Conservation (phyloP, 225 moss, liverwort and hornwort genomes). For the Pseudisothecium myosuroides region DNA sequence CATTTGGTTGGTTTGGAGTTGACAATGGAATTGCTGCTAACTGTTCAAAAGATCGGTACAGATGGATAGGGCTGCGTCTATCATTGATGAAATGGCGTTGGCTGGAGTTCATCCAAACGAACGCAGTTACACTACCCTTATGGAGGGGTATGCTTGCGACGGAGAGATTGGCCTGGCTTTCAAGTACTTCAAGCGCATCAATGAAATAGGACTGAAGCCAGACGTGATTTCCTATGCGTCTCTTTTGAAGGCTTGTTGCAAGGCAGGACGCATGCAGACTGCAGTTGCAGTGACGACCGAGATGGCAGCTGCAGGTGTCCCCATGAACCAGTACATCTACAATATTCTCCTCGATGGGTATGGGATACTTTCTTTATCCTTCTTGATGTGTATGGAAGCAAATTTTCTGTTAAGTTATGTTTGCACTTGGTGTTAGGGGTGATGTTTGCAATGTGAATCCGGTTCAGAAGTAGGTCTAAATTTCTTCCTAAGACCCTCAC, state of each 20-base stretch:
- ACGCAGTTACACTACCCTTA: conserved; percentile 65
- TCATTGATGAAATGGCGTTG: conserved; percentile 61
- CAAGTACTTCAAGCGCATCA: conserved; percentile 72
- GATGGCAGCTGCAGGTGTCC: conserved; percentile 45
- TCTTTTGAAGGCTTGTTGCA: conserved; percentile 77
- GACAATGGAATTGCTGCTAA: neutral
- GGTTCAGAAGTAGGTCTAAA: no score
- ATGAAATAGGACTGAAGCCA: conserved; percentile 37
- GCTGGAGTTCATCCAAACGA: conserved; percentile 59
- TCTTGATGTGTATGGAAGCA: neutral
- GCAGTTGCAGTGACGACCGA: conserved; percentile 56
- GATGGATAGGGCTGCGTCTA: conserved; percentile 63
- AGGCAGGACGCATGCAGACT: conserved; percentile 78
- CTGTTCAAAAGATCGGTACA: neutral
- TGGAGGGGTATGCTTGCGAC: conserved; percentile 61
- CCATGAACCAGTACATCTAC: conserved; percentile 60
- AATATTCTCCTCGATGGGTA: conserved; percentile 86
- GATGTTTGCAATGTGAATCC: no score
- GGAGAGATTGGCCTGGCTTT: conserved; percentile 64
- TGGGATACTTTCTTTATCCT: neutral
- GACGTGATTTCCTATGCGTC: conserved; percentile 66
- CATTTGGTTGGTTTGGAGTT: no score
- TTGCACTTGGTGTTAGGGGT: no score
- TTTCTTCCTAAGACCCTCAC: no score
- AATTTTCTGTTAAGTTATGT: neutral